Evolutionary conservation across 495 filamentous ascomycete species (phyloP).

Genomic region (Aspergillus funiculosus): DNA sequence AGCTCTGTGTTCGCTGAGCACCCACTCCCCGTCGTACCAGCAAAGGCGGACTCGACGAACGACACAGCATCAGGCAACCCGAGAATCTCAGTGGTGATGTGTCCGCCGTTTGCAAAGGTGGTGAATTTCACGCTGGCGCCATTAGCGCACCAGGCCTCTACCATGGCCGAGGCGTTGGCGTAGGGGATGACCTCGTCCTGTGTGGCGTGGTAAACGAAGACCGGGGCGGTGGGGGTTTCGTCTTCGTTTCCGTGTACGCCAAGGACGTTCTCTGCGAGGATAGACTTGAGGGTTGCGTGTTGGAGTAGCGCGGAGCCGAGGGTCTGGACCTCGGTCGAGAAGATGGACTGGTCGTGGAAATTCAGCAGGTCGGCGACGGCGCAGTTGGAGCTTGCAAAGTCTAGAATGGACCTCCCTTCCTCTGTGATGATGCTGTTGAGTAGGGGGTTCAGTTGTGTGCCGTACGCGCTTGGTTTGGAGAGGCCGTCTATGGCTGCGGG

Average conservation of each 20-base stretch:
- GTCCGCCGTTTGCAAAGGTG: slow-evolving; percentile 26
- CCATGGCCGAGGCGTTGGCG: slow-evolving; percentile 19
- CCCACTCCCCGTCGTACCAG: slow-evolving; percentile 17
- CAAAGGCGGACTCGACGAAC: slow-evolving; percentile 29
- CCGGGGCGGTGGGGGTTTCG: slow-evolving; percentile 29
- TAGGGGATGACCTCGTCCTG: slow-evolving; percentile 34
- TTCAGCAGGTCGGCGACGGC: slow-evolving; percentile 17
- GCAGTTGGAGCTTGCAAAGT: slow-evolving; percentile 18
- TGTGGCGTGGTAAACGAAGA: slow-evolving; percentile 32
- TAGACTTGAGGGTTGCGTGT: slow-evolving; percentile 17
- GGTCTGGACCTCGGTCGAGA: slow-evolving; percentile 23
- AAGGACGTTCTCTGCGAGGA: slow-evolving; percentile 24
- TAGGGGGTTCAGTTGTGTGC: slow-evolving; percentile 23
- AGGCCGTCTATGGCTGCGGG: slow-evolving; percentile 28
- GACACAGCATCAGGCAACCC: slow-evolving; percentile 20
- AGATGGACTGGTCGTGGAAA: slow-evolving; percentile 23
- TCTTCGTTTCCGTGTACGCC: slow-evolving; percentile 18
- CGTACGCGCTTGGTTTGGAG: slow-evolving; percentile 27
- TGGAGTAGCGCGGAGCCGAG: slow-evolving; percentile 22
- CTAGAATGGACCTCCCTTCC: slow-evolving; percentile 13
- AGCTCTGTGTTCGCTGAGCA: slow-evolving; percentile 24
- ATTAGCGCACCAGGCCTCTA: slow-evolving; percentile 26
- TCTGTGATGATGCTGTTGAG: slow-evolving; percentile 22
- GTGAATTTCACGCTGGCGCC: slow-evolving; percentile 29
- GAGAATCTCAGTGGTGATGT: slow-evolving; percentile 27